A percentile compares a stretch with the other conserved stretches of the same genome.
Conservation (phyloP, 1,139 yeast genomes). For the Lodderomyces theae region DNA sequence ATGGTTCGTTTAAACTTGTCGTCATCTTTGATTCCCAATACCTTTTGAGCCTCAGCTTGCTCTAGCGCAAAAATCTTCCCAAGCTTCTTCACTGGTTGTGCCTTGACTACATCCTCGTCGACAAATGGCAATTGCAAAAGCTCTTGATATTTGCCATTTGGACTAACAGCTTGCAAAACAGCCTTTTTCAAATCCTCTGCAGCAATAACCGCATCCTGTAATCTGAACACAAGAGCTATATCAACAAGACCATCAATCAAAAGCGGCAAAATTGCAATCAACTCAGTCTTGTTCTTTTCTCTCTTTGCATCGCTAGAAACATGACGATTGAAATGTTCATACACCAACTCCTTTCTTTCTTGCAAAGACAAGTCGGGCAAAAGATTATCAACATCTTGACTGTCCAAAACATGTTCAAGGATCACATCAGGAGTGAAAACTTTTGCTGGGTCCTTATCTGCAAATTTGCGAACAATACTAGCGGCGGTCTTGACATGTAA, state of each 20-base stretch:
- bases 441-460: conserved; percentile 76
- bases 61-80: conserved; percentile 65
- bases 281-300: conserved; percentile 49
- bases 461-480: conserved; percentile 56
- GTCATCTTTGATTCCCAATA: conserved; percentile 54
- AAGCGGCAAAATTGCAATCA: conserved; percentile 63
- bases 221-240: conserved; percentile 77
- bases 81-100: conserved; percentile 51
- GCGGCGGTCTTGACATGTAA: conserved; percentile 83
- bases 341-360: conserved; percentile 50
- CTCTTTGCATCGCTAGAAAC: conserved; percentile 18
- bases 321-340: conserved; percentile 57
- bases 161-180: conserved; percentile 75
- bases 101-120: conserved; percentile 42
- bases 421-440: conserved; percentile 60
- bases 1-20: conserved; percentile 48
- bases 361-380: conserved; percentile 39
- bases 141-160: conserved; percentile 55
- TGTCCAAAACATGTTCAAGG: conserved; percentile 58
- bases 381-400: conserved; percentile 57
- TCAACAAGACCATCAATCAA: conserved; percentile 75
- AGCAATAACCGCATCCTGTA: conserved; percentile 58
- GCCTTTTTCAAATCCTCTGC: conserved; percentile 70
- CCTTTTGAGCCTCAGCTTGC: conserved; percentile 52
- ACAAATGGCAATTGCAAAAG: conserved; percentile 81